These are phyloP conservation scores for Verticillium albo-atrum DNA, from an alignment of 2,329 filamentous ascomycete genomes.

Conservation along the genomic window DNA sequence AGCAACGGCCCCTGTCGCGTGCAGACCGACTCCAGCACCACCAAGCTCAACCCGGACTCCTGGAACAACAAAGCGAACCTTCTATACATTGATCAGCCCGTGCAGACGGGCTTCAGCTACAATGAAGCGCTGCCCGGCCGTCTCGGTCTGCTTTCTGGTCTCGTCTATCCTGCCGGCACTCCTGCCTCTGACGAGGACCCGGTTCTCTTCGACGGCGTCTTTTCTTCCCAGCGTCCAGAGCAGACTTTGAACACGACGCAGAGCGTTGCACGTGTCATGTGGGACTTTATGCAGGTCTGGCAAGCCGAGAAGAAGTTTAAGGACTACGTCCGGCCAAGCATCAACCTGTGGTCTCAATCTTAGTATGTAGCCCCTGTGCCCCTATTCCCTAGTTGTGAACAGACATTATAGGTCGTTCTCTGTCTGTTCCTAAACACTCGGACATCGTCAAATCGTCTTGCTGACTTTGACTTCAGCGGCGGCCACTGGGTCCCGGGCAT, in stretches of 20 bases:
- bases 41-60: conserved; percentile 47
- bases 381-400: too few species aligned
- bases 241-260: not conserved
- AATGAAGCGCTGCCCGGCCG: not conserved
- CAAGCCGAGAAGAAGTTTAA: conserved; percentile 33
- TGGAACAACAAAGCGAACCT: conserved; percentile 52
- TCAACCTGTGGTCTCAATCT: conserved; percentile 33
- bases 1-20: conserved; percentile 40
- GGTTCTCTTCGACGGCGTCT: conserved; percentile 20
- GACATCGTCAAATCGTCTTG: too few species aligned
- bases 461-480: too few species aligned
- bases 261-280: conserved; percentile 1
- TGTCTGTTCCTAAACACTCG: too few species aligned
- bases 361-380: conserved; percentile 8
- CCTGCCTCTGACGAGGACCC: conserved; percentile 4
- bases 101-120: conserved; percentile 58
- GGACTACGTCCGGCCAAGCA: conserved; percentile 37
- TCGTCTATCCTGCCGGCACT: conserved; percentile 34
- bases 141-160: conserved; percentile 51
- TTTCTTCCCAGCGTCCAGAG: conserved; percentile 21
- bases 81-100: conserved; percentile 46
- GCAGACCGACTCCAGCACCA: conserved; percentile 35
- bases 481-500: conserved; percentile 13
- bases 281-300: conserved; percentile 3
- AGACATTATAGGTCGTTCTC: too few species aligned